Base-by-base conservation (phyloP, 1,284 basidiomycete species). In the Ganoderma sinense region DNA sequence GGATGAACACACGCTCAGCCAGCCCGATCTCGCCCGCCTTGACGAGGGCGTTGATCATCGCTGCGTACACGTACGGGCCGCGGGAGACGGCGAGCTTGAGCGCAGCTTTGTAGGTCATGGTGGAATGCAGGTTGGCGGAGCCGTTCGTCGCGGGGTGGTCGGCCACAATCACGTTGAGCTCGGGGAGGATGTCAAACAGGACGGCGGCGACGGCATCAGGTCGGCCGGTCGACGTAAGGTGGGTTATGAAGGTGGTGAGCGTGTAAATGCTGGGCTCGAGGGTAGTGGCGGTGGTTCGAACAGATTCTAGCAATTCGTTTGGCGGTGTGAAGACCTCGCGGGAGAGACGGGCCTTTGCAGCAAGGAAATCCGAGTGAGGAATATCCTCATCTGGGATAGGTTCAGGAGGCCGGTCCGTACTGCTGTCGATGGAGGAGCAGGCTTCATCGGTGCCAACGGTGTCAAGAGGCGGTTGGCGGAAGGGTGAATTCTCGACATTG, bases 1-100 rank as follows among this genome's bases (percentile, higher is more conserved):
- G 80, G 8, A 84, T 75, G 87, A 91, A 94, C 0, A 94, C 83
- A 14, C 87, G 84, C 74, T 91, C 89, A 0, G 90, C 89, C 1
- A 90, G 79, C 0, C 87, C 86, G 0, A 85, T 86, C 70, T 82
- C 81, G 0, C 89, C 87, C 0, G 85, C 81, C 74, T 92, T 92
- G 62, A 80, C 77, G 45, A 94, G 80, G 0, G 88, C 90, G 68
- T 89, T 88, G 43, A 95, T 78, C 5, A 93, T 76, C 1, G 83
- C 78, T 0, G 87, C 83, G 73, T 92, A 88, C 70, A 91, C 83
- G 65, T 84, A 77, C 0, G 92, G 90, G 0, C 92, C 93, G 45
- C 87, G 84, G 4, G 63, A 66, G 11, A 86, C 82, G 0, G 86
- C 86, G 6, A 84, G 85, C 16, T 71, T 55, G 55, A 90, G 74